A percentile compares a stretch with the other conserved stretches of the same genome.
These are phyloP conservation scores for Coemansia umbellata DNA, from an alignment of 192 early-diverging fungal genomes.

Conservation along the genomic window DNA sequence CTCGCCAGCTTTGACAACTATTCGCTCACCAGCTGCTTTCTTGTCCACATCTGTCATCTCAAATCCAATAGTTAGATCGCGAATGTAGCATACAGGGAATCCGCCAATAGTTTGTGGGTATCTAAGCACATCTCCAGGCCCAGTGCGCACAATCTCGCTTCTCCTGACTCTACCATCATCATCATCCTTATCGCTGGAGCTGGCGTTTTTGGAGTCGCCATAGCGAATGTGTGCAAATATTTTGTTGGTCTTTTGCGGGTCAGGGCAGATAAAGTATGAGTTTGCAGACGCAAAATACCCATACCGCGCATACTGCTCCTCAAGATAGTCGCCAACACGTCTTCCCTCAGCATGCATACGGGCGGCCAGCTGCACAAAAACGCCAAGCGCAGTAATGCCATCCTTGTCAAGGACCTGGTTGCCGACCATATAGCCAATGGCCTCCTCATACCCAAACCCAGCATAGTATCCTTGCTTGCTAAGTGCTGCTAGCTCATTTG, in stretches of 20 bases:
- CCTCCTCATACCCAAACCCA: slow-evolving; percentile 90
- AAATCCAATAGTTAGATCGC: slow-evolving; percentile 88
- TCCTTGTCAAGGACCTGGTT: slow-evolving; percentile 87
- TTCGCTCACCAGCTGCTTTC: not conserved
- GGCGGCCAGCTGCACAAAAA: slow-evolving; percentile 73
- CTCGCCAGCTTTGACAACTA: not conserved
- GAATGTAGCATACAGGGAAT: slow-evolving; percentile 63
- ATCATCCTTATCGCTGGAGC: not conserved
- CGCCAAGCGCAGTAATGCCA: slow-evolving; percentile 77
- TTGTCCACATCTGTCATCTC: slow-evolving; percentile 61
- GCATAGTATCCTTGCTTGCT: slow-evolving; percentile 59
- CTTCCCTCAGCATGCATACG: slow-evolving; percentile 61
- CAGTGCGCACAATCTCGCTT: slow-evolving; percentile 10
- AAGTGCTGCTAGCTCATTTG: slow-evolving; percentile 72
- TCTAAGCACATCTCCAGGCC: slow-evolving; percentile 46
- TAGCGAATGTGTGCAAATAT: slow-evolving; percentile 85
- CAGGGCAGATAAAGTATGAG: slow-evolving; percentile 83
- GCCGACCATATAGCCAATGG: slow-evolving; percentile 84
- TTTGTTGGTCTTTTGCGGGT: slow-evolving; percentile 59
- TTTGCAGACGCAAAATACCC: slow-evolving; percentile 85
- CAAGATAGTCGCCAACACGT: slow-evolving; percentile 64
- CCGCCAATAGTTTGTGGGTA: slow-evolving; percentile 73
- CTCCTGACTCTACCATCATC: slow-evolving; percentile 9
- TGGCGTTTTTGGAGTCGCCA: too few relatives aligned
- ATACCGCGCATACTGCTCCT: slow-evolving; percentile 68